These are phyloP conservation scores for Salix udensis DNA, from an alignment of 345 rosid species.

Conservation along the genomic window DNA sequence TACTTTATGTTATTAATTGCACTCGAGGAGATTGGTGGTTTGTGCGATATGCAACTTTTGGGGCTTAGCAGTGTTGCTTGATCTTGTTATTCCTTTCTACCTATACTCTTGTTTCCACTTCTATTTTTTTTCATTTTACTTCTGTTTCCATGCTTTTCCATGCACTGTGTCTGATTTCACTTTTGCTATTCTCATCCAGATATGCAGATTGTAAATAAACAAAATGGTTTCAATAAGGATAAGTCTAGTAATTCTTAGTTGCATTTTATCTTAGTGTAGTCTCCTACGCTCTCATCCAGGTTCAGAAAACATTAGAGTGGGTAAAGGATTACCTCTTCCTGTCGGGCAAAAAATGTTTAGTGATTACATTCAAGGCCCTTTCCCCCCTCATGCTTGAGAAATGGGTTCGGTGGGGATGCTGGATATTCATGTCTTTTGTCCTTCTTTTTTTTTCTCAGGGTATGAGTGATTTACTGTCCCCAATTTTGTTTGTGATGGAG, in stretches of 20 bases:
- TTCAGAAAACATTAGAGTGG: background rate
- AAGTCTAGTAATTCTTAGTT: background rate
- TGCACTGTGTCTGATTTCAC: background rate
- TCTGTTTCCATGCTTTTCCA: background rate
- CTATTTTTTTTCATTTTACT: background rate
- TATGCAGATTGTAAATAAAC: background rate
- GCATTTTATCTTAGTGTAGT: background rate
- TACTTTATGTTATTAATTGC: background rate
- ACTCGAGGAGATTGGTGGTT: background rate
- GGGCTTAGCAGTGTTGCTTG: background rate
- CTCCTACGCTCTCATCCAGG: background rate
- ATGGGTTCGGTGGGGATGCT: background rate
- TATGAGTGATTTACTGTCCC: constrained; percentile 93
- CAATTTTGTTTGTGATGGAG: constrained; percentile 78
- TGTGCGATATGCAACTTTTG: background rate
- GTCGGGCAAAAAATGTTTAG: background rate
- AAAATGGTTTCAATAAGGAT: background rate
- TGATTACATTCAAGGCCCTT: background rate
- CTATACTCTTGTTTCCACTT: background rate
- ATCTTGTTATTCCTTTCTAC: background rate
- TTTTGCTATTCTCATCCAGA: background rate
- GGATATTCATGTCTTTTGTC: background rate
- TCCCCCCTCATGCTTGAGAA: background rate
- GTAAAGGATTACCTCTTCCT: background rate
- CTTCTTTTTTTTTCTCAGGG: constrained; percentile 48